Evolutionary conservation across 257 asterid genomes (phyloP).

Genomic region (Nyctanthes arbortristis): DNA sequence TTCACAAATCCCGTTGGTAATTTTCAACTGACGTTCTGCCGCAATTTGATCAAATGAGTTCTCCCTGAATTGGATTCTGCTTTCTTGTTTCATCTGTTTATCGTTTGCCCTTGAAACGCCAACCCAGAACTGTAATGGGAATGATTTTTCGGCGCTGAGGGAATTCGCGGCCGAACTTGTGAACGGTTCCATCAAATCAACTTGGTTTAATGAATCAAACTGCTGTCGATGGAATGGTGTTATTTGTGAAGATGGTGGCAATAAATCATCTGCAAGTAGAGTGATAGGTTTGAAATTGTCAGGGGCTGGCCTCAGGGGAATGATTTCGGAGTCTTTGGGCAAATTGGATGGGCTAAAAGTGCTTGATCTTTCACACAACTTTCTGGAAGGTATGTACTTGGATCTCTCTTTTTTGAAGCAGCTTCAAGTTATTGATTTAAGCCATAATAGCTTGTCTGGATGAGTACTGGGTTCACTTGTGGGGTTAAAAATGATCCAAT

Average conservation of each 20-base stretch:
- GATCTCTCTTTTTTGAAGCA: slow-evolving; percentile 49
- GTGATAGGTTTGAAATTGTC: slow-evolving; percentile 64
- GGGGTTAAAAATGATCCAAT: slow-evolving; percentile 47
- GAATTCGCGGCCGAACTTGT: slow-evolving; percentile 63
- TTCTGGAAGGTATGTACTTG: slow-evolving; percentile 56
- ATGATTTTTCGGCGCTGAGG: slow-evolving; percentile 64
- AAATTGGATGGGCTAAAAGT: too few relatives aligned
- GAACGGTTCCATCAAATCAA: slow-evolving; percentile 48
- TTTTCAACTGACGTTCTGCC: slow-evolving; percentile 38
- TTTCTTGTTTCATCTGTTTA: slow-evolving; percentile 45
- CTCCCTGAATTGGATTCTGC: slow-evolving; percentile 43
- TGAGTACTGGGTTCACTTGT: slow-evolving; percentile 33
- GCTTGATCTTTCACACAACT: too few relatives aligned
- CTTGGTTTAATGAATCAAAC: slow-evolving; percentile 59
- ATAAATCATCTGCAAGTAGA: slow-evolving; percentile 36
- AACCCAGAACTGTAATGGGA: slow-evolving; percentile 54
- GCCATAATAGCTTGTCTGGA: slow-evolving; percentile 67
- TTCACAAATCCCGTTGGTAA: slow-evolving; percentile 24
- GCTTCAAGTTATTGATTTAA: too few relatives aligned
- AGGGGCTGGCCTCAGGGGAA: slow-evolving; percentile 57
- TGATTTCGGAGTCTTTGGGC: slow-evolving; percentile 48
- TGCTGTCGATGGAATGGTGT: too few relatives aligned
- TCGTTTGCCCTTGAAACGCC: slow-evolving; percentile 41
- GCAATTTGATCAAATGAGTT: slow-evolving; percentile 30
- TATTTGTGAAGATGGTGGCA: slow-evolving; percentile 49